These are phyloP conservation scores for Tuber umbilicatum DNA, from an alignment of 495 filamentous ascomycete genomes.

Conservation along the genomic window DNA sequence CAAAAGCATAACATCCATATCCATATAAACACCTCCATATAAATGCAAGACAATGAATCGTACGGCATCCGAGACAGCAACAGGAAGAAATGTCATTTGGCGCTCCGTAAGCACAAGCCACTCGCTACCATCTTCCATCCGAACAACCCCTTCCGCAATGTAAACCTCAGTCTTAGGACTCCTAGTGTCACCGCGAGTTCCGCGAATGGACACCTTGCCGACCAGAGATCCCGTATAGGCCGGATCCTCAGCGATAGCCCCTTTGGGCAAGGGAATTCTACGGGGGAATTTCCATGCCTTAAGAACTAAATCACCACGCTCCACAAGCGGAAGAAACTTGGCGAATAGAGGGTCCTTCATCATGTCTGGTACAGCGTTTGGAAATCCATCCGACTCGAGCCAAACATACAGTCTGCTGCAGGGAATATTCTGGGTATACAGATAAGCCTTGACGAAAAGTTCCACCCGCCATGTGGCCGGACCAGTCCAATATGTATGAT, in stretches of 20 bases:
- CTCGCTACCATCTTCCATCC: conserved; percentile 47
- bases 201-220: conserved; percentile 15
- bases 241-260: conserved; percentile 34
- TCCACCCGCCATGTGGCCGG: conserved; percentile 55
- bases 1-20: conserved; percentile 55
- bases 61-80: conserved; percentile 48
- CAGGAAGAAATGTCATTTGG: conserved; percentile 50
- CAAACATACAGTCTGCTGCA: conserved; percentile 52
- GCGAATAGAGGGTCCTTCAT: conserved; percentile 50
- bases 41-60: conserved; percentile 54
- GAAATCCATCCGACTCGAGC: conserved; percentile 51
- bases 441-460: conserved; percentile 53
- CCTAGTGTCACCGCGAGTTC: conserved; percentile 16
- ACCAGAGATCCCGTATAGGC: conserved; percentile 14
- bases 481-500: conserved; percentile 56
- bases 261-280: conserved; percentile 50
- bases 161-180: conserved; percentile 45
- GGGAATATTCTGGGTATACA: conserved; percentile 54
- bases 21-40: conserved; percentile 53
- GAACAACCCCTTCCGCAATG: conserved; percentile 49
- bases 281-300: conserved; percentile 52
- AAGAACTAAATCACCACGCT: conserved; percentile 50
- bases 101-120: conserved; percentile 51
- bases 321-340: conserved; percentile 51
- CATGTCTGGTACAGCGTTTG: conserved; percentile 49